Base-by-base conservation (phyloP, 176 grass and related monocot genomes). In the Saccharum spontaneum region DNA sequence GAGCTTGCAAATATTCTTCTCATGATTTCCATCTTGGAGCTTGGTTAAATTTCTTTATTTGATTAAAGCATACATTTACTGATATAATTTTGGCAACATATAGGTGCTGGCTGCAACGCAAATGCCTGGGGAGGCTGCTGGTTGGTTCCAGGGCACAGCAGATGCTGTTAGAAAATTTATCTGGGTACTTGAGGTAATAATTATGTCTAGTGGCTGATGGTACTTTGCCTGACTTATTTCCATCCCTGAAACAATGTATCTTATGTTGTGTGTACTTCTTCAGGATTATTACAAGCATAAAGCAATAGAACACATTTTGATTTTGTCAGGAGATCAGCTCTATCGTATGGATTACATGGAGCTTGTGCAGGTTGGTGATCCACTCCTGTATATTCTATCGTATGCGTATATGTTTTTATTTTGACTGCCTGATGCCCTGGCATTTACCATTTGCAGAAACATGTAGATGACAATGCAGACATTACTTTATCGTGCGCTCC, bases 321-420 rank as follows among this genome's bases (percentile, higher is more conserved):
- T 97, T 87, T 75, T 97, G 71, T 91, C 65, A 41, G 94, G 91
- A 8, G 94, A 97, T 76, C 94, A 97, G 20, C 63, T 97, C 13
- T 94, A 97, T 37, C 87, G 91, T 2, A 97, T 97, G 94, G 79
- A 97, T 63, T 97, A 90, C 75, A 94, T 94, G 89, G 83, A 97
- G 6, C 82, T 97, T 71, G 81, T 94, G 8, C 87, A 94, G 91
- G 94, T 81, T 67, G 0, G 85, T 69, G 37, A 14, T 20, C 15
- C 52, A 60, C 30, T 52, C 66, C 33, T 65, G 4, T 48, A 9
- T 79, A 16, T 87, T 33, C 41, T 33, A 39, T 60, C 85, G 55
- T 67, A 93, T 90, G 90, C 82, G 43, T 90, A 97, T 65, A 14
- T 65, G 7, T 74, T 74, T 40, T 50, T 75, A 73, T 46, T 62